These are phyloP conservation scores for Byssothecium circinans DNA, from an alignment of 2,329 filamentous ascomycete genomes.

Conservation along the genomic window DNA sequence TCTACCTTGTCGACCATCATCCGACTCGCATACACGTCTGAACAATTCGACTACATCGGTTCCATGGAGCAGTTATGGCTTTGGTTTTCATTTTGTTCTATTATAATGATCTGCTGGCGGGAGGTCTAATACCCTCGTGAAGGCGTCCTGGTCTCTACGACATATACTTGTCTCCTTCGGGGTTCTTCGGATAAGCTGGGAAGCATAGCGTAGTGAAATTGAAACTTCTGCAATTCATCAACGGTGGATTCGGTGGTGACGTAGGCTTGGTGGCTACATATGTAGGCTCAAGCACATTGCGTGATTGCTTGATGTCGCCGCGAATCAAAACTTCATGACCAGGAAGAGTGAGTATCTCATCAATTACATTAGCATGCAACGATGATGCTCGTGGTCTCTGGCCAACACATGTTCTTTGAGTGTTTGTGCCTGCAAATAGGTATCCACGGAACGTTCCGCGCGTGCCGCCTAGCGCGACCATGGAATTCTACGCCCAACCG, in stretches of 20 bases:
- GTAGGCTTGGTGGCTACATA: neutral
- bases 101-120: neutral
- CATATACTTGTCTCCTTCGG: neutral
- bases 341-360: too few species aligned
- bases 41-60: neutral
- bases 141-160: conserved; percentile 5
- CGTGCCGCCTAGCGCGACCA: conserved; percentile 7
- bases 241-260: neutral
- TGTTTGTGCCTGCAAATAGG: too few species aligned
- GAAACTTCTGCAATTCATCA: neutral
- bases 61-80: neutral
- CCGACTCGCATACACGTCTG: neutral
- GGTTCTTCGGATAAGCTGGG: neutral
- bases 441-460: neutral
- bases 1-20: neutral
- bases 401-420: too few species aligned
- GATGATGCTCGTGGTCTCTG: neutral
- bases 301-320: too few species aligned
- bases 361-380: neutral
- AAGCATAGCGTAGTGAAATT: conserved; percentile 9
- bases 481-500: conserved; percentile 8
- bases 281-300: too few species aligned
- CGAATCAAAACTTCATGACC: too few species aligned
- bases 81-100: neutral
- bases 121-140: neutral